Percentiles rank a stretch among this genome's conserved stretches.
Evolutionary conservation across 345 rosid species (phyloP).

Genomic region (Camelina neglecta): DNA sequence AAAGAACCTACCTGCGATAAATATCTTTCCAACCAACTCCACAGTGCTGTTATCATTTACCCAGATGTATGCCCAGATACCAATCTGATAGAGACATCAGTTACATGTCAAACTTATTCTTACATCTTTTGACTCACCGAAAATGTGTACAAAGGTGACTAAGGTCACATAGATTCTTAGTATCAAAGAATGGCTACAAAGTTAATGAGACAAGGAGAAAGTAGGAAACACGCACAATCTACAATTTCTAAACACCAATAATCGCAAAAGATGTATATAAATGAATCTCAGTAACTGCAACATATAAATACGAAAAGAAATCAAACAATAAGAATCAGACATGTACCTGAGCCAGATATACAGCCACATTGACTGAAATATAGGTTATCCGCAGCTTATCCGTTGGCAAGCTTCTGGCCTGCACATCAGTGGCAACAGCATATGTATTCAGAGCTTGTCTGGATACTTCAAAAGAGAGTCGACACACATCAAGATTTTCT

Average conservation of each 20-base stretch:
- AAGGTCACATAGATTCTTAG: conserved; percentile 17
- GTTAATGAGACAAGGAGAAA: conserved; percentile 2
- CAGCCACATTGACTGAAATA: conserved; percentile 60
- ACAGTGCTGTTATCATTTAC: conserved; percentile 71
- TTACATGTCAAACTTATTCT: conserved; percentile 1
- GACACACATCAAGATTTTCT: not conserved
- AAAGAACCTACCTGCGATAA: conserved; percentile 73
- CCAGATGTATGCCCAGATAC: conserved; percentile 92
- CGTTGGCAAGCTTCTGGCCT: conserved; percentile 98
- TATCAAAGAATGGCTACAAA: conserved; percentile 16
- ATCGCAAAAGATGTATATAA: not conserved
- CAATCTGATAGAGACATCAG: conserved; percentile 58
- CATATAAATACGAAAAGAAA: not conserved
- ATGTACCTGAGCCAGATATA: conserved; percentile 83
- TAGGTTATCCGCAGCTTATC: conserved; percentile 78
- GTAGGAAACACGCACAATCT: conserved; percentile 12
- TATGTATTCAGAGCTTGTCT: conserved; percentile 37
- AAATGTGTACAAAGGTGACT: not conserved
- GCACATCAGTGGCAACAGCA: conserved; percentile 38
- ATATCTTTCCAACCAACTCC: conserved; percentile 79
- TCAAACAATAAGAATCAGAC: conserved; percentile 10
- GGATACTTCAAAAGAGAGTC: not conserved
- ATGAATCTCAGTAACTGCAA: not conserved
- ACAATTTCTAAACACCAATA: not conserved
- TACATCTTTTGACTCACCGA: not conserved